Percentiles rank a stretch among this genome's conserved stretches.
phyloP scores from a whole-genome alignment of 225 moss, liverwort and hornwort genomes.

The Polytrichum formosum region DNA sequence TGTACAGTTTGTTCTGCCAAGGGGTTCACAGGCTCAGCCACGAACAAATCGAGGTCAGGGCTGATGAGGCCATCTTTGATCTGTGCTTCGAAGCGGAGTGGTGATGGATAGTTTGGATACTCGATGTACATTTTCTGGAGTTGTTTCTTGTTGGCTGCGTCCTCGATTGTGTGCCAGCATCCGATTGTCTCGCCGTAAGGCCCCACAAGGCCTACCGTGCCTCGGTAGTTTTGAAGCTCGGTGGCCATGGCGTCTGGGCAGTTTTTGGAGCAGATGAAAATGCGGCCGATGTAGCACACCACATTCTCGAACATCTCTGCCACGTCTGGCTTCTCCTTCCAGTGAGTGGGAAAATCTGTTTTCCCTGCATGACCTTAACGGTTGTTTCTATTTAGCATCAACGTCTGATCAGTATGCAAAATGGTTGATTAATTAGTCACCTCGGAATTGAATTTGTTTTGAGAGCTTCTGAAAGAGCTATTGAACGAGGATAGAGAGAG shows the following conservation, averaged over 20 bases:
- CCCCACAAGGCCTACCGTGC: constrained; percentile 47
- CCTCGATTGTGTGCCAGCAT: constrained; percentile 56
- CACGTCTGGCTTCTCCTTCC: constrained; percentile 35
- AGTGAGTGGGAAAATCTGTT: constrained; percentile 3
- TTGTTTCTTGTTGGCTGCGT: constrained; percentile 21
- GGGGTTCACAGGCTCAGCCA: constrained; percentile 45
- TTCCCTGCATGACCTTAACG: constrained; percentile 9
- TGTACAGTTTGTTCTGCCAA: constrained; percentile 22
- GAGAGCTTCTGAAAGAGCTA: no score
- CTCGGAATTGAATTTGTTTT: no score
- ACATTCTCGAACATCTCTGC: constrained; percentile 50
- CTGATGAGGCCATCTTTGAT: constrained; percentile 46
- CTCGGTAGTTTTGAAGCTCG: constrained; percentile 23
- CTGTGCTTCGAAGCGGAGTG: constrained; percentile 42
- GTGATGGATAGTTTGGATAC: constrained; percentile 45
- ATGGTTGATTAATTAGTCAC: no score
- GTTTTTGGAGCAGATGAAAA: constrained; percentile 33
- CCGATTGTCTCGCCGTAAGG: constrained; percentile 45
- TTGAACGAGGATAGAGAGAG: no score
- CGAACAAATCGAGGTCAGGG: constrained; percentile 45
- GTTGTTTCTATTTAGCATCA: no score
- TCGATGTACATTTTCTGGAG: constrained; percentile 45
- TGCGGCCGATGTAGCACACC: constrained; percentile 38
- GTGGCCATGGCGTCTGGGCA: constrained; percentile 25
- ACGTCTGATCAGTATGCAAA: no score